Percentiles rank a stretch among this genome's conserved stretches.
Evolutionary conservation across 208 protist genomes (phyloP).

Genomic region (Leishmania mexicana): DNA sequence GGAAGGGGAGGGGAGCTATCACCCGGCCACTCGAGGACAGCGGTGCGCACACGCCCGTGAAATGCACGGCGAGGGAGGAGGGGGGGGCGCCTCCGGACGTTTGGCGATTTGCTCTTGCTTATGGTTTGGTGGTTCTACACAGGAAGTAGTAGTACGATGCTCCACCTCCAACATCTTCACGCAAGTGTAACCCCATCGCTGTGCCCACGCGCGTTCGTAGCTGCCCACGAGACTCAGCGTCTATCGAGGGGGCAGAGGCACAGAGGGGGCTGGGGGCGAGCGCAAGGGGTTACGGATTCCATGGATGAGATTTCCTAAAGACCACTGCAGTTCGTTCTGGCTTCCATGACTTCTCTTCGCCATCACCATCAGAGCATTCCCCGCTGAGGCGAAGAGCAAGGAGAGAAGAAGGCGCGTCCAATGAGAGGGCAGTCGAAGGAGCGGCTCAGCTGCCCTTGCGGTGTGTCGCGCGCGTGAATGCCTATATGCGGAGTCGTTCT

Average conservation of each 20-base stretch:
- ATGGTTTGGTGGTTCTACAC: neutral
- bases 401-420: no score
- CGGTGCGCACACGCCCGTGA: neutral
- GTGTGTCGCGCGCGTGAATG: neutral
- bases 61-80: no score
- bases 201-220: neutral
- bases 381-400: neutral
- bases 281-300: neutral
- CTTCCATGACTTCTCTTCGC: neutral
- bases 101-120: neutral
- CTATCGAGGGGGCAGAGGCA: neutral
- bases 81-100: no score
- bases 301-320: neutral
- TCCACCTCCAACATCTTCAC: neutral
- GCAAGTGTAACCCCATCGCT: neutral
- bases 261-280: neutral
- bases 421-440: neutral
- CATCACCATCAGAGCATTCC: neutral
- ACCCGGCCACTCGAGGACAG: neutral
- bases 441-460: neutral
- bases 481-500: neutral
- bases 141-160: neutral
- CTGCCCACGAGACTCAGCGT: neutral
- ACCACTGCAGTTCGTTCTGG: no score
- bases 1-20: neutral